A percentile compares a stretch with the other conserved stretches of the same genome.
phyloP scores from a whole-genome alignment of 1,139 yeast genomes.

The Pichia sp. region DNA sequence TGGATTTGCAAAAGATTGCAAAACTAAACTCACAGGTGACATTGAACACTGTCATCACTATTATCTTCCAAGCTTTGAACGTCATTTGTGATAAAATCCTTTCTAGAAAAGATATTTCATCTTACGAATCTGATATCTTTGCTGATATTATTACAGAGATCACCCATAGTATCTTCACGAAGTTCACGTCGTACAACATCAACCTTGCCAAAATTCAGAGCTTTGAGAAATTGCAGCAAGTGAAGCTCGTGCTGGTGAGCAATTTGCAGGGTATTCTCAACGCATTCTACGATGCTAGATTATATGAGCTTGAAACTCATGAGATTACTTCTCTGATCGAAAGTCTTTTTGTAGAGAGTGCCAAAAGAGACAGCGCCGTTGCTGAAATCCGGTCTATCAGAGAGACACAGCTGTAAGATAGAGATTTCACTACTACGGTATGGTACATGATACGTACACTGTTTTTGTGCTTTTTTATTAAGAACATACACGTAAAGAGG shows the following conservation, averaged over 20 bases:
- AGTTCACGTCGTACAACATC: neutral
- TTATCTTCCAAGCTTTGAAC: slow-evolving; percentile 14
- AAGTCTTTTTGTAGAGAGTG: slow-evolving; percentile 66
- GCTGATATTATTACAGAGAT: slow-evolving; percentile 15
- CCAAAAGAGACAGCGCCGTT: slow-evolving; percentile 52
- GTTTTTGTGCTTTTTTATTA: too few species aligned
- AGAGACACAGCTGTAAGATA: slow-evolving; percentile 7
- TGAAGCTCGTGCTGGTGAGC: slow-evolving; percentile 39
- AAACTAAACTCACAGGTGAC: slow-evolving; percentile 18
- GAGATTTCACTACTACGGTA: too few species aligned
- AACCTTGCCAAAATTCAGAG: slow-evolving; percentile 20
- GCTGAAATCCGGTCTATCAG: slow-evolving; percentile 50
- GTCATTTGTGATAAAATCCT: slow-evolving; percentile 16
- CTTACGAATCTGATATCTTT: slow-evolving; percentile 24
- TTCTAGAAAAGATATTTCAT: slow-evolving; percentile 21
- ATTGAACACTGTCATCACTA: slow-evolving; percentile 13
- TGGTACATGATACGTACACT: too few species aligned
- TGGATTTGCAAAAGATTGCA: slow-evolving; percentile 1
- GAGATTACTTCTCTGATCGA: slow-evolving; percentile 59
- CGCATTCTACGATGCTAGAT: slow-evolving; percentile 63
- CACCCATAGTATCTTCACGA: neutral
- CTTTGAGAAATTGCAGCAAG: slow-evolving; percentile 39
- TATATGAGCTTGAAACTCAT: slow-evolving; percentile 59
- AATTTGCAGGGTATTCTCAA: slow-evolving; percentile 67
- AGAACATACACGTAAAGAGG: too few species aligned